Percentiles rank a stretch among this genome's conserved stretches.
Conservation (phyloP, 2,329 filamentous ascomycete genomes). For the Phaeosphaeria sp. region DNA sequence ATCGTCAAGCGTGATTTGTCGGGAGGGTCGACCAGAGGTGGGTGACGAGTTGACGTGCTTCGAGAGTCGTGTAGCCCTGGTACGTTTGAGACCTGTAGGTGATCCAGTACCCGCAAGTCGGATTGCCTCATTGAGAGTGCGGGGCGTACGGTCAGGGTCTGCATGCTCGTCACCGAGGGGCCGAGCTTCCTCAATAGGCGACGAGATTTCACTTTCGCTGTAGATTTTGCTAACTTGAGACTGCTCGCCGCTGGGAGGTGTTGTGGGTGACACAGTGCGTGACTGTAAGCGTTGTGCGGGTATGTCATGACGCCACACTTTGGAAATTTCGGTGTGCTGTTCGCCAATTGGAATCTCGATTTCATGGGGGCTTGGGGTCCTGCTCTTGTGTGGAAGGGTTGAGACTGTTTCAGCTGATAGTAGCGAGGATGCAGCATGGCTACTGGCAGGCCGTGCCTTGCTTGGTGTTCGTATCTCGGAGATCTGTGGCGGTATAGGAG, state of each 20-base stretch:
- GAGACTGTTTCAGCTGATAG: constrained; percentile 46
- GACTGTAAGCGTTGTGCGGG: constrained; percentile 37
- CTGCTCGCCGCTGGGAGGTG: constrained; percentile 47
- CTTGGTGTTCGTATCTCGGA: constrained; percentile 58
- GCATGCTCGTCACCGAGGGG: constrained; percentile 18
- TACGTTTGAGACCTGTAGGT: constrained; percentile 43
- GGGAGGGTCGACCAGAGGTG: constrained; percentile 36
- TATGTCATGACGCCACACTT: constrained; percentile 51
- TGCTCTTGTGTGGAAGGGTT: constrained; percentile 46
- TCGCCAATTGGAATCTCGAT: constrained; percentile 69
- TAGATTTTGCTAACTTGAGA: constrained; percentile 33
- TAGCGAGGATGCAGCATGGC: constrained; percentile 62
- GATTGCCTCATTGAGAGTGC: constrained; percentile 47
- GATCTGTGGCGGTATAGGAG: constrained; percentile 67
- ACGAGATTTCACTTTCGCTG: constrained; percentile 20
- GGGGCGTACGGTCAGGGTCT: constrained; percentile 40
- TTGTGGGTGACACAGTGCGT: constrained; percentile 43
- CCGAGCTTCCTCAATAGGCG: constrained; percentile 21
- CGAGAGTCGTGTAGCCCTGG: constrained; percentile 48
- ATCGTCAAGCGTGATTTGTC: constrained; percentile 45
- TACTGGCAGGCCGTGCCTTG: constrained; percentile 51
- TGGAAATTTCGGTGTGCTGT: constrained; percentile 55
- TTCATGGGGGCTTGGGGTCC: constrained; percentile 58
- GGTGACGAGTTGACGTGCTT: constrained; percentile 37
- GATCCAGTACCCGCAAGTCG: constrained; percentile 38